Evolutionary conservation across 371 early-diverging fungal genomes (phyloP).

Genomic region (Apophysomyces ossiformis): DNA sequence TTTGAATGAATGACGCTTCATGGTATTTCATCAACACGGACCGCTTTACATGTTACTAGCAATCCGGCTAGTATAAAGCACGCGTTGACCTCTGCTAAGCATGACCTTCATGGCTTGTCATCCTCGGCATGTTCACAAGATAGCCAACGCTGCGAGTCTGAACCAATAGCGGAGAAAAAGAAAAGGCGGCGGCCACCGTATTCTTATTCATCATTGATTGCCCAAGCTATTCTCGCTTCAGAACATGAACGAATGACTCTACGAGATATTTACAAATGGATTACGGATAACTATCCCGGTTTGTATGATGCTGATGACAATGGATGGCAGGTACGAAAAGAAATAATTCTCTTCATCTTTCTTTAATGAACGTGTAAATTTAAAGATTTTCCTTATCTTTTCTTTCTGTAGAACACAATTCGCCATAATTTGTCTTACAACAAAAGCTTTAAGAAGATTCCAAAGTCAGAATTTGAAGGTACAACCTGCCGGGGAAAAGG

Average conservation of each 20-base stretch:
- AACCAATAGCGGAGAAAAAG: constrained; percentile 1
- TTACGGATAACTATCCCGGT: constrained; percentile 56
- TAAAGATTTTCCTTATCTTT: background rate
- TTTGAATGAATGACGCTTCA: constrained; percentile 10
- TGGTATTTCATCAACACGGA: background rate
- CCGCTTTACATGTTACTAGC: background rate
- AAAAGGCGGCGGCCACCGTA: constrained; percentile 61
- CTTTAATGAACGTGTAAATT: background rate
- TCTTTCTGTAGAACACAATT: constrained; percentile 68
- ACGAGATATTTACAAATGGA: constrained; percentile 66
- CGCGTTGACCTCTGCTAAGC: background rate
- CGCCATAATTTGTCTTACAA: constrained; percentile 83
- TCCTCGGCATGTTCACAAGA: constrained; percentile 3
- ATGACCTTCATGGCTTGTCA: background rate
- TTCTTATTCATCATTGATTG: constrained; percentile 65
- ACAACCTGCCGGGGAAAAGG: constrained; percentile 56
- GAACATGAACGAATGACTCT: constrained; percentile 53
- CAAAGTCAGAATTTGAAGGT: constrained; percentile 55
- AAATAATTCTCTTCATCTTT: background rate
- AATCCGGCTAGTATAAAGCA: background rate
- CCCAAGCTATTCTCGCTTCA: constrained; percentile 57
- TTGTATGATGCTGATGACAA: constrained; percentile 53
- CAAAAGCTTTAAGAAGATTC: constrained; percentile 72
- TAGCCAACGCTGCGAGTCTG: background rate
- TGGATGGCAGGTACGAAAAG: constrained; percentile 49